phyloP scores from a whole-genome alignment of 768 basidiomycete genomes.

The Leucosporidium creatinivorum region DNA sequence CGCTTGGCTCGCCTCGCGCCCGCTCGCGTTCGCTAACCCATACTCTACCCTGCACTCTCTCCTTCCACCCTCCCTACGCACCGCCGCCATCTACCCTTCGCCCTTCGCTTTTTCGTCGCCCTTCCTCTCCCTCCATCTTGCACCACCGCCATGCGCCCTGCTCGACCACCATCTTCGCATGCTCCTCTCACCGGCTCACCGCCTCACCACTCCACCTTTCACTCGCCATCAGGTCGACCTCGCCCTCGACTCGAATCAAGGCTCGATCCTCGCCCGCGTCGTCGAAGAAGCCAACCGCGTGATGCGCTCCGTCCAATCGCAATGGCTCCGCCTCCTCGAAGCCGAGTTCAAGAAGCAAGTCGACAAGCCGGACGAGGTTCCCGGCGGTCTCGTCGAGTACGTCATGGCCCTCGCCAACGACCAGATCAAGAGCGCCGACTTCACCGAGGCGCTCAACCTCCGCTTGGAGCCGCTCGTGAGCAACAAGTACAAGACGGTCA shows the following conservation, averaged over 20 bases:
- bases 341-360: slow-evolving; percentile 76
- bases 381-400: slow-evolving; percentile 87
- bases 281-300: slow-evolving; percentile 79
- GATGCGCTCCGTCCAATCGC: slow-evolving; percentile 78
- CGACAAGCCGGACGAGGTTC: slow-evolving; percentile 63
- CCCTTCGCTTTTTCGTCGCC: too few species aligned
- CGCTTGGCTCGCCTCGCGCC: too few species aligned
- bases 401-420: slow-evolving; percentile 95
- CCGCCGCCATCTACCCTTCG: too few species aligned
- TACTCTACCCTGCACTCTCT: neutral
- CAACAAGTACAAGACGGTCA: slow-evolving; percentile 75
- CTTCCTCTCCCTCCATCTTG: too few species aligned
- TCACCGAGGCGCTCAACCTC: slow-evolving; percentile 72
- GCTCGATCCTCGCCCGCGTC: slow-evolving; percentile 81
- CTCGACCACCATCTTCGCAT: too few species aligned
- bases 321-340: slow-evolving; percentile 78
- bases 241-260: slow-evolving; percentile 91
- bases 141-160: too few species aligned
- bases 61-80: too few species aligned
- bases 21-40: too few species aligned
- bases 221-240: slow-evolving; percentile 54
- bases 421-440: slow-evolving; percentile 92
- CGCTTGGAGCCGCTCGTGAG: slow-evolving; percentile 87
- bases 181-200: too few species aligned
- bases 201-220: too few species aligned